phyloP scores from a whole-genome alignment of 495 filamentous ascomycete genomes.

The Penicillium coffeae region DNA sequence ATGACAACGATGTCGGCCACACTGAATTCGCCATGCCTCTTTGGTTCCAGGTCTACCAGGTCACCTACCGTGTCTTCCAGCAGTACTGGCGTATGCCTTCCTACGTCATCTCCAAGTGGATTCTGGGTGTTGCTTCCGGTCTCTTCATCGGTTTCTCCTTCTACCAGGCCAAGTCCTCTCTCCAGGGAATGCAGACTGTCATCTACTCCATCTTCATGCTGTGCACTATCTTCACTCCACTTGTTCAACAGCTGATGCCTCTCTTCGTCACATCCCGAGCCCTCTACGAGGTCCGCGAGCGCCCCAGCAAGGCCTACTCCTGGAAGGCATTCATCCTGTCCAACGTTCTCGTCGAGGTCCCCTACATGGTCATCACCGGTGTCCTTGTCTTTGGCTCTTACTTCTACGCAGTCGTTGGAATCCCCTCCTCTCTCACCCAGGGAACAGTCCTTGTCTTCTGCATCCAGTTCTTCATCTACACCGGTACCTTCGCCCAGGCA shows the following conservation, averaged over 20 bases:
- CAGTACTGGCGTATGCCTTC: slow-evolving; percentile 48
- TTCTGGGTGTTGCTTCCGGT: slow-evolving; percentile 13
- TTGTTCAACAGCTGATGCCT: slow-evolving; percentile 67
- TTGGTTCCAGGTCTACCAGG: slow-evolving; percentile 35
- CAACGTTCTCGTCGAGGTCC: slow-evolving; percentile 9
- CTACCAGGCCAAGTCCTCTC: slow-evolving; percentile 59
- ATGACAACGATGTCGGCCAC: slow-evolving; percentile 31
- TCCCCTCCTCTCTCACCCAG: slow-evolving; percentile 40
- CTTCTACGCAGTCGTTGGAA: slow-evolving; percentile 45
- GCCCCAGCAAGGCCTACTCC: slow-evolving; percentile 58
- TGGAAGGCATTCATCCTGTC: slow-evolving; percentile 58
- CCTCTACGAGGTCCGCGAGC: slow-evolving; percentile 64
- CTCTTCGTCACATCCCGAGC: slow-evolving; percentile 58
- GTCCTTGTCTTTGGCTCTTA: slow-evolving; percentile 47
- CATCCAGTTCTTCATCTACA: slow-evolving; percentile 48
- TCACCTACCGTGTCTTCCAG: slow-evolving; percentile 13
- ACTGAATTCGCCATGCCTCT: slow-evolving; percentile 48
- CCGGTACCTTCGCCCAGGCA: slow-evolving; percentile 51
- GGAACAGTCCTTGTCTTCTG: slow-evolving; percentile 55
- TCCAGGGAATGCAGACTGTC: slow-evolving; percentile 78
- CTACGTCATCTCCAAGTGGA: slow-evolving; percentile 12
- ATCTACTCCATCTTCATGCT: slow-evolving; percentile 61
- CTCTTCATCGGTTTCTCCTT: slow-evolving; percentile 70
- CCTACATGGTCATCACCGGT: slow-evolving; percentile 38
- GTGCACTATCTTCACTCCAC: slow-evolving; percentile 52